Base-by-base conservation (phyloP, 257 asterid species). In the Striga asiatica region DNA sequence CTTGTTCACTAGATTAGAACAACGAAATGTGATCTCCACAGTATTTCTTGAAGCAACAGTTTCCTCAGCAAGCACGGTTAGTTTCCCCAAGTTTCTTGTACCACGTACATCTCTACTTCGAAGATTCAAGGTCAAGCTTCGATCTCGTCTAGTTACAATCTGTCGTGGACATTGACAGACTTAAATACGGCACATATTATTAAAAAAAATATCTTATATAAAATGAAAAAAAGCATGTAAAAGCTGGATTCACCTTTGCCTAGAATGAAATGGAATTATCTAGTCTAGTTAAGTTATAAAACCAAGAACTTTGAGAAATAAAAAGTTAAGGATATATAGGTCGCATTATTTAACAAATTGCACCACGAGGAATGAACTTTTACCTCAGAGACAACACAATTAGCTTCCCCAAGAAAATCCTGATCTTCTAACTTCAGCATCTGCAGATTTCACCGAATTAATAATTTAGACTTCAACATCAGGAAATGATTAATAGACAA, bases 341-440 rank as follows among this genome's bases (percentile, higher is more conserved):
- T n/a, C n/a, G n/a, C n/a, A n/a, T n/a, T n/a, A n/a, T n/a, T 20
- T 19, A 42, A 42, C 22, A 48, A 7, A 8, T 9, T 45, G 29
- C 19, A 42, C 11, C 47, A 21, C 20, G 16, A 14, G 19, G 61
- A 61, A n/a, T n/a, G 49, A 60, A 48, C 66, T 76, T 54, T 11
- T 51, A 80, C 95, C 87, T 85, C 81, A 51, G 89, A 80, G 56
- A 85, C 78, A 65, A 46, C 78, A 71, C 89, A 82, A 52, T 62
- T 80, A 60, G 79, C 76, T 82, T 85, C 93, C 51, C 95, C 95
- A 11, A 82, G 93, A 63, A 74, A 85, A 67, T 85, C 93, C 74
- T 85, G 95, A 66, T 78, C 83, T 23, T 78, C 58, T 66, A 80
- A 61, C 50, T 80, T 71, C 72, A 85, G 74, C 48, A n/a, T 62